Percentiles rank a stretch among this genome's conserved stretches.
phyloP scores from a whole-genome alignment of 2,329 filamentous ascomycete species.

The Paracoccidioides lutzii region DNA sequence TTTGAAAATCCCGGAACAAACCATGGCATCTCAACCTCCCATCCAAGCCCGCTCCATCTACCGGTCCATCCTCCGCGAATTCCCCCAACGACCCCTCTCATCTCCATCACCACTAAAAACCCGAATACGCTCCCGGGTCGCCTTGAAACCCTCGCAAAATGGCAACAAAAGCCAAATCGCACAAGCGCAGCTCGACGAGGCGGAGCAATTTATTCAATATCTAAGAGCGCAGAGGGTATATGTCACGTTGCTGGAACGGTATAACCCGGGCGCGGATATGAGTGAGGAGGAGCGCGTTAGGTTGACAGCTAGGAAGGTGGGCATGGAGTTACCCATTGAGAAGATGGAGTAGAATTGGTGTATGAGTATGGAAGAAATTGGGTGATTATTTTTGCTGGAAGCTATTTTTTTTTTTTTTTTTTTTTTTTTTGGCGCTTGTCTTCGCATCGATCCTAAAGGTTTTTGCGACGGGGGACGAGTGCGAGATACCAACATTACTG shows the following conservation, averaged over 20 bases:
- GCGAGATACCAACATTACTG: no score
- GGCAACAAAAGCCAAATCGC: constrained; percentile 20
- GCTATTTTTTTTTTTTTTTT: no score
- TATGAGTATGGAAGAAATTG: neutral
- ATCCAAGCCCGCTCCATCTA: constrained; percentile 60
- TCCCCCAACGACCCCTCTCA: constrained; percentile 56
- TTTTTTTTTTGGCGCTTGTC: no score
- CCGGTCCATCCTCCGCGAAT: constrained; percentile 75
- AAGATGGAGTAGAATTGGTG: neutral
- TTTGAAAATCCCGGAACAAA: neutral
- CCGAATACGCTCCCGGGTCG: constrained; percentile 54
- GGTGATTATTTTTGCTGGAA: neutral
- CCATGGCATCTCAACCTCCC: constrained; percentile 13
- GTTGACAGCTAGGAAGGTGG: constrained; percentile 73
- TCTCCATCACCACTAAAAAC: constrained; percentile 56
- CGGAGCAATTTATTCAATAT: constrained; percentile 70
- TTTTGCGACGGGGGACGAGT: no score
- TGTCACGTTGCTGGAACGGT: constrained; percentile 67
- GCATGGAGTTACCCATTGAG: constrained; percentile 65
- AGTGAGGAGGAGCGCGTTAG: constrained; percentile 70
- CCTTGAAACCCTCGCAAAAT: constrained; percentile 21
- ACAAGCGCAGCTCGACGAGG: constrained; percentile 38
- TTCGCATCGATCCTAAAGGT: no score
- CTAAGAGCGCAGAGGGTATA: constrained; percentile 77
- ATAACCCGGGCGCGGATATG: constrained; percentile 88